Base-by-base conservation (phyloP, 108 stramenopile genomes). In the Seminavis robusta region DNA sequence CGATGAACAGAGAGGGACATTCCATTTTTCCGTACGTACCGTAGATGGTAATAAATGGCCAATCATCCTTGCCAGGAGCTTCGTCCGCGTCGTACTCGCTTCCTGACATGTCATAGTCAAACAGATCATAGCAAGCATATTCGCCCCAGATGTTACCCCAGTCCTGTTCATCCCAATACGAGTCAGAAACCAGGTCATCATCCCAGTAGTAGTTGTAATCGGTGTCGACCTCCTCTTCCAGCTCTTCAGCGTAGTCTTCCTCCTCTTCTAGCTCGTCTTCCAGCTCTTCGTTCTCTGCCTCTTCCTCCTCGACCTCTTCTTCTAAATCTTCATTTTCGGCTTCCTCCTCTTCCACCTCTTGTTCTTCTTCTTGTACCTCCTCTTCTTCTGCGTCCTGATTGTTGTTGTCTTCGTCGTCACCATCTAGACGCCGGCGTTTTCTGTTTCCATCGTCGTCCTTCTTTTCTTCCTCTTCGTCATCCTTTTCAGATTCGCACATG, bases 71-170 rank as follows among this genome's bases (percentile, higher is more conserved):
- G 16, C 61, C 65, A 26, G 76, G 56, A 2, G 65, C 61, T 10
- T 19, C 49, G 7, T 33, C 39, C 1, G 32, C 15, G 27, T 71
- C 65, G 29, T 56, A 62, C 0, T 24, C 36, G 3, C 25, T 5
- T 21, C 26, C 47, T 8, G 16, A 43, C 10, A 51, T 28, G 31
- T 77, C 76, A 20, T 33, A 26, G 37, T 77, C 73, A 54, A 74
- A 77, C 29, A 83, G 31, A 57, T 73, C 77, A 30, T 63, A 49
- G 46, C 71, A 76, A 31, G 59, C 60, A 47, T 65, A 73, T 54
- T 77, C 65, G 31, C 69, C 76, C 76, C 76, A 77, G n/a, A 52
- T 61, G 21, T 53, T 61, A 48, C 67, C 61, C 76, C 76, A 77
- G 34, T 70, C 56, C 43, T 70, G 63, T n/a, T 33, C 26, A 11